These are phyloP conservation scores for Exophiala oligosperma DNA, from an alignment of 2,329 filamentous ascomycete species.

Conservation along the genomic window DNA sequence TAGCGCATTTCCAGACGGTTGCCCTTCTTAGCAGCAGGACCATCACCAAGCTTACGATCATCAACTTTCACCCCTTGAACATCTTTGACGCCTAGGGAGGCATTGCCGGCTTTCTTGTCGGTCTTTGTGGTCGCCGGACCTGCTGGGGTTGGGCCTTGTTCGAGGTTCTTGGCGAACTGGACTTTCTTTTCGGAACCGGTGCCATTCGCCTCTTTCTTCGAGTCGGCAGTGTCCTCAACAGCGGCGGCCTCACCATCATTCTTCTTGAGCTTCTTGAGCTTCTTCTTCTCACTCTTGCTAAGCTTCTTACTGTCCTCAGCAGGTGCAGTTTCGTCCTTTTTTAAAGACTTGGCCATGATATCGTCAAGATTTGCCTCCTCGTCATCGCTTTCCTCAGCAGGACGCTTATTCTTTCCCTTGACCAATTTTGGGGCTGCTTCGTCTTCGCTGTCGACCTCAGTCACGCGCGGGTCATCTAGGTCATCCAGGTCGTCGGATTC, in stretches of 20 bases:
- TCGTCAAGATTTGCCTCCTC: slow-evolving; percentile 69
- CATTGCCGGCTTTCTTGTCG: slow-evolving; percentile 50
- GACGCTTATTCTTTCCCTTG: slow-evolving; percentile 88
- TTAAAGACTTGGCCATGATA: slow-evolving; percentile 72
- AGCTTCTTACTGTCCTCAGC: slow-evolving; percentile 62
- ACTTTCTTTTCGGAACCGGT: slow-evolving; percentile 71
- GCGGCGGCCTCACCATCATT: slow-evolving; percentile 84
- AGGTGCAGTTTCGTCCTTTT: slow-evolving; percentile 44
- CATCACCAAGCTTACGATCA: slow-evolving; percentile 88
- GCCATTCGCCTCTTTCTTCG: slow-evolving; percentile 49
- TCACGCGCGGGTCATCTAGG: slow-evolving; percentile 76
- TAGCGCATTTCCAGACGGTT: slow-evolving; percentile 93
- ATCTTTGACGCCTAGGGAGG: slow-evolving; percentile 68
- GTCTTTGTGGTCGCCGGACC: slow-evolving; percentile 45
- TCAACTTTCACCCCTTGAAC: slow-evolving; percentile 90
- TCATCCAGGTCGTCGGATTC: slow-evolving; percentile 77
- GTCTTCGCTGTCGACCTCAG: slow-evolving; percentile 78
- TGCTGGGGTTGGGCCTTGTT: slow-evolving; percentile 87
- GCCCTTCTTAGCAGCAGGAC: slow-evolving; percentile 83
- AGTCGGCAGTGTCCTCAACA: slow-evolving; percentile 47
- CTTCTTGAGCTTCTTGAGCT: slow-evolving; percentile 97
- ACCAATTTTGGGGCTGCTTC: slow-evolving; percentile 62
- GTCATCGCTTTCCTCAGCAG: slow-evolving; percentile 67
- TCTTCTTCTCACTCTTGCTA: slow-evolving; percentile 97
- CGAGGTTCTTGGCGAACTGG: slow-evolving; percentile 97